Evolutionary conservation across 1,284 basidiomycete genomes (phyloP).

Genomic region (Fistulina hepatica): DNA sequence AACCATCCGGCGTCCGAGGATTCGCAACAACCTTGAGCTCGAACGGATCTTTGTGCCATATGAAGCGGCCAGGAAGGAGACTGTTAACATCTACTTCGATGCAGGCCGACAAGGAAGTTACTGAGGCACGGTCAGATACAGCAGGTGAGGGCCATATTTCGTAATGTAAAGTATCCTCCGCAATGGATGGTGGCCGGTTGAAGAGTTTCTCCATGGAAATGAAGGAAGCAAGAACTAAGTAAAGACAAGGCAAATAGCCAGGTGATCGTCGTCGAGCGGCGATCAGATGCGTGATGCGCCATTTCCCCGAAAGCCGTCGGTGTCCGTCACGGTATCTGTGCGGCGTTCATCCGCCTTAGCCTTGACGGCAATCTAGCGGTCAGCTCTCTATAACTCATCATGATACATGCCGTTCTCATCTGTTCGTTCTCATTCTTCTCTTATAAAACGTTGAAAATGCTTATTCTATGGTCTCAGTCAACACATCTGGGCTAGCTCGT

Average conservation of each 20-base stretch:
- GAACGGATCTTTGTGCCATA: conserved; percentile 86
- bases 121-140: conserved; percentile 44
- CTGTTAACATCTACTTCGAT: conserved; percentile 50
- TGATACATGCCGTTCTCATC: conserved; percentile 70
- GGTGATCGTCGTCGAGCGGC: no score
- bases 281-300: no score
- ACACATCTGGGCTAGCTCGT: conserved; percentile 81
- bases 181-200: conserved; percentile 61
- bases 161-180: conserved; percentile 81
- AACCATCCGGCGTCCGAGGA: conserved; percentile 31
- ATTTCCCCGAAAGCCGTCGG: no score
- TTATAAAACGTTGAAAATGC: conserved; percentile 5
- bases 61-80: conserved; percentile 47
- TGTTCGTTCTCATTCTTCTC: conserved; percentile 24
- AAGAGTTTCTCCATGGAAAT: conserved; percentile 39
- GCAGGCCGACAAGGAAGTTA: conserved; percentile 59
- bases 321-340: no score
- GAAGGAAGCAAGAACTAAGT: no score
- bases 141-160: conserved; percentile 48
- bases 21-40: conserved; percentile 61
- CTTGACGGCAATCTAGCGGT: neutral
- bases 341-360: no score
- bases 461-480: conserved; percentile 44
- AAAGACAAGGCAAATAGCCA: no score
- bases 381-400: conserved; percentile 23